These are phyloP conservation scores for Salisapilia sapeloensis DNA, from an alignment of 352 stramenopile species.

Conservation along the genomic window DNA sequence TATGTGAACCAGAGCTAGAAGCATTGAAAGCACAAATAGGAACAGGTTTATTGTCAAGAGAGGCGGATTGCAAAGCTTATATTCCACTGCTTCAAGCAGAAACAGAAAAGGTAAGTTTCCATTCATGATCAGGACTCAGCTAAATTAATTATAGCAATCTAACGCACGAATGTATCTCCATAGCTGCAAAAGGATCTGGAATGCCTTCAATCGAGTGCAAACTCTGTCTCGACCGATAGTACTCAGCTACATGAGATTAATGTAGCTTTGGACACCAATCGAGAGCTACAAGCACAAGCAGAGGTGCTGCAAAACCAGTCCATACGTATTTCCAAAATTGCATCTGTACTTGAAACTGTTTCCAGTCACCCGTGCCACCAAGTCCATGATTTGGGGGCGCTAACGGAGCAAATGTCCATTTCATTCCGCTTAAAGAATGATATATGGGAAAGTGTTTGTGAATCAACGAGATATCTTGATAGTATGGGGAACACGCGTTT, in stretches of 20 bases:
- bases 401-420: conserved; percentile 4
- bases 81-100: conserved; percentile 6
- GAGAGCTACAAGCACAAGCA: too few species aligned
- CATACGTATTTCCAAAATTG: conserved; percentile 10
- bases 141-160: neutral
- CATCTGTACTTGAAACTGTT: conserved; percentile 20
- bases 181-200: conserved; percentile 2
- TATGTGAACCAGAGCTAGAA: conserved; percentile 26
- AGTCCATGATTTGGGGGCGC: conserved; percentile 15
- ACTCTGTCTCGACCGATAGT: too few species aligned
- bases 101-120: conserved; percentile 5
- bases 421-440: conserved; percentile 9
- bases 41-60: conserved; percentile 9
- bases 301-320: too few species aligned
- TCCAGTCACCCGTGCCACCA: conserved; percentile 9
- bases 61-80: conserved; percentile 15
- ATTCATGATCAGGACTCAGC: too few species aligned
- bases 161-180: conserved; percentile 2
- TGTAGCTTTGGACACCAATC: too few species aligned
- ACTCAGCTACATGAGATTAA: too few species aligned
- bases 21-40: conserved; percentile 14
- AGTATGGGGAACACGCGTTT: conserved; percentile 17
- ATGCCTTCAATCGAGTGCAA: too few species aligned
- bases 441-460: conserved; percentile 34
- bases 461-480: conserved; percentile 21